Evolutionary conservation across 202 grass and related monocot species (phyloP).

Genomic region (Setaria viridis): DNA sequence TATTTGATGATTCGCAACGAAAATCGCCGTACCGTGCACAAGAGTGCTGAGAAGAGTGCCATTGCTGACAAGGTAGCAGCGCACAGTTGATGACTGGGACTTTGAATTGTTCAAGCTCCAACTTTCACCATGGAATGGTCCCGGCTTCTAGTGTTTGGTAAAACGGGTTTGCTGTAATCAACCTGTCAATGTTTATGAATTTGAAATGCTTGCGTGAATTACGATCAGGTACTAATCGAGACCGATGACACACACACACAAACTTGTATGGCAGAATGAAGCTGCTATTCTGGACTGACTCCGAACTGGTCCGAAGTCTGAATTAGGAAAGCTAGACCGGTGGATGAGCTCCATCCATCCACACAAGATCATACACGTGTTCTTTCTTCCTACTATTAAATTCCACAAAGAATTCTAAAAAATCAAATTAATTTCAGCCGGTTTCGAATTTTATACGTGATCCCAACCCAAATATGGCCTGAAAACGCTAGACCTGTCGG

Average conservation of each 20-base stretch:
- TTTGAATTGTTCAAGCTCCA: conserved; percentile 35
- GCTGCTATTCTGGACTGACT: background rate
- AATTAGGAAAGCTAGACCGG: background rate
- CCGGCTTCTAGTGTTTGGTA: background rate
- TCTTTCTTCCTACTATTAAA: background rate
- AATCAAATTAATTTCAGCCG: background rate
- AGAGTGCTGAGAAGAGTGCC: background rate
- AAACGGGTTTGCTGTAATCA: background rate
- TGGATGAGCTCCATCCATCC: background rate
- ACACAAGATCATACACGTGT: background rate
- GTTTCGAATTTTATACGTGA: background rate
- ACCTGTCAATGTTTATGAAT: background rate
- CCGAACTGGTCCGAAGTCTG: background rate
- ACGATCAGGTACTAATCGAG: background rate
- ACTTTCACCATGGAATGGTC: conserved; percentile 1
- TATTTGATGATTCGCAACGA: background rate
- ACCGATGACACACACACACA: background rate
- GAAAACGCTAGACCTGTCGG: background rate
- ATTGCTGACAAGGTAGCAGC: conserved; percentile 15
- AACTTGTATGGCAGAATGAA: background rate
- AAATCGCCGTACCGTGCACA: background rate
- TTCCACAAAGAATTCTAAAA: background rate
- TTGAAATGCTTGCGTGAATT: background rate
- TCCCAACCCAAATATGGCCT: background rate
- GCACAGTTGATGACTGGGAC: conserved; percentile 4